A percentile compares a stretch with the other conserved stretches of the same genome.
Evolutionary conservation across 352 stramenopile species (phyloP).

Genomic region (Phytophthora kernoviae): DNA sequence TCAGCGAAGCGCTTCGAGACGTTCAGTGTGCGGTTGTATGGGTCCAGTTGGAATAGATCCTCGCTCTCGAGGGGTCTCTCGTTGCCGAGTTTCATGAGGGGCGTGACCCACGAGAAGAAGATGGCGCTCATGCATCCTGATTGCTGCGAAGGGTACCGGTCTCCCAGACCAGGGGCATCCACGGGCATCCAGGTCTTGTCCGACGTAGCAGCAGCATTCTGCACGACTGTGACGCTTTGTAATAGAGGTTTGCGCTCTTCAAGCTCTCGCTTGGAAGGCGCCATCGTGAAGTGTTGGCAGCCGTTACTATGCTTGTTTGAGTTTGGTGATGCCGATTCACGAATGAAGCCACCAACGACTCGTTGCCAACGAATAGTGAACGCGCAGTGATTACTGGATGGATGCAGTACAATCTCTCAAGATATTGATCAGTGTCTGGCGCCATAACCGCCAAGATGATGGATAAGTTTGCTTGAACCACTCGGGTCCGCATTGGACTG

Average conservation of each 20-base stretch:
- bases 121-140: conserved; percentile 55
- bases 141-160: conserved; percentile 70
- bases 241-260: conserved; percentile 40
- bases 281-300: conserved; percentile 10
- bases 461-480: no score
- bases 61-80: conserved; percentile 74
- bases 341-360: conserved; percentile 6
- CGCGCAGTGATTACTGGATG: no score
- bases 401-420: no score
- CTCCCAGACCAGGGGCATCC: conserved; percentile 44
- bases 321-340: conserved; percentile 8
- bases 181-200: conserved; percentile 28
- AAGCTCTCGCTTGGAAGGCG: conserved; percentile 14
- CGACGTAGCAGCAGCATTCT: conserved; percentile 6
- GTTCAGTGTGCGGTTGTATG: conserved; percentile 60
- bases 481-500: neutral
- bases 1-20: conserved; percentile 51
- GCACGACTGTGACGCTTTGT: conserved; percentile 25
- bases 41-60: conserved; percentile 88
- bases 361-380: no score
- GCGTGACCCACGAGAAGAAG: conserved; percentile 90
- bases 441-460: no score
- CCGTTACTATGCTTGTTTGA: neutral
- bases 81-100: conserved; percentile 86
- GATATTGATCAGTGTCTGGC: no score